A percentile compares a stretch with the other conserved stretches of the same genome.
Conservation (phyloP, 371 early-diverging fungal species). For the Mucor saturninus region DNA sequence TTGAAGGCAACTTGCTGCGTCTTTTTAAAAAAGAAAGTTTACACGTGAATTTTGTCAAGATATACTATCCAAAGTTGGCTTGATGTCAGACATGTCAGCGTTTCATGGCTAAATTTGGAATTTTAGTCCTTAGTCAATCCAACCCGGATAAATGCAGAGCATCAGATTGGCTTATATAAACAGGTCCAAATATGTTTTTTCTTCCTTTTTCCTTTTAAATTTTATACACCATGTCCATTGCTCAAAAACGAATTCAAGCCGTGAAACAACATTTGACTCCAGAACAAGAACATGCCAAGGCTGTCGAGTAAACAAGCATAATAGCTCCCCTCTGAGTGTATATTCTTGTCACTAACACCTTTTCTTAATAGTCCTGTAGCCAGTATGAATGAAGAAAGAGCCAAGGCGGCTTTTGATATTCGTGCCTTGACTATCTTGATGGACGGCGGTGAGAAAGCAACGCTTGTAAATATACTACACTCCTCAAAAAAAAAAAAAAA, state of each 20-base stretch:
- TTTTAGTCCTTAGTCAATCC: constrained; percentile 19
- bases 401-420: constrained; percentile 75
- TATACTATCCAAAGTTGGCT: constrained; percentile 15
- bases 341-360: background rate
- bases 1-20: too few relatives aligned
- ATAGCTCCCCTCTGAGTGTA: too few relatives aligned
- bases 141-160: constrained; percentile 15
- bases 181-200: background rate
- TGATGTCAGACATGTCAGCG: constrained; percentile 7
- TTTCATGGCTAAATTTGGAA: constrained; percentile 11
- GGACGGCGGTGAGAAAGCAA: constrained; percentile 76
- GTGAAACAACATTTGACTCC: constrained; percentile 27
- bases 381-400: constrained; percentile 74
- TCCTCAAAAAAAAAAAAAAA: background rate
- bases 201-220: background rate
- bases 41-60: constrained; percentile 11
- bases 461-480: constrained; percentile 43
- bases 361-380: constrained; percentile 37
- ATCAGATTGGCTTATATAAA: constrained; percentile 10
- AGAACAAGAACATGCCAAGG: constrained; percentile 32
- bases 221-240: constrained; percentile 7
- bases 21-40: background rate
- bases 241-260: constrained; percentile 30
- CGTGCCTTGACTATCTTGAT: constrained; percentile 81
- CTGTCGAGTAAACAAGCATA: constrained; percentile 30